Conservation (phyloP, 1,284 basidiomycete species). For the Meripilus lineatus region DNA sequence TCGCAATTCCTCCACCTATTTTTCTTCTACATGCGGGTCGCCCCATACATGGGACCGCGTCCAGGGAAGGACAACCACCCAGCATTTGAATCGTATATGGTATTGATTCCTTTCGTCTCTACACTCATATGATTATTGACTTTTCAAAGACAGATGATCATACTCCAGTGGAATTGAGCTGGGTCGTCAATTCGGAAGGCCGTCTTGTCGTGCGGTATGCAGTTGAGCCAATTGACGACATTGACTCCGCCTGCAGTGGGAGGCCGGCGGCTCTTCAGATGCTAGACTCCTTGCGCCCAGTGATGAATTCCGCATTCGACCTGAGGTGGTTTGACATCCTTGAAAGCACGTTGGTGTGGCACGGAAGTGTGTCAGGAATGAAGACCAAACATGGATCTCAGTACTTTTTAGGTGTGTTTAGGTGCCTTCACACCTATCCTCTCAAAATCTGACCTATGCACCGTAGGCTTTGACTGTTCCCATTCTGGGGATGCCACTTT, state of each 20-base stretch:
- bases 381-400: conserved; percentile 3
- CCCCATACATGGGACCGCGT: conserved; percentile 4
- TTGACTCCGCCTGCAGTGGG: neutral
- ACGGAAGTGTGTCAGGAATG: no score
- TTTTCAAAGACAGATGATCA: conserved; percentile 4
- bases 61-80: neutral
- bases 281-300: neutral
- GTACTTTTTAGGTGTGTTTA: conserved; percentile 5
- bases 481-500: neutral
- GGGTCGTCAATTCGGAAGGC: neutral
- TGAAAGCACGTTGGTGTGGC: neutral
- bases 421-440: no score
- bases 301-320: conserved; percentile 1
- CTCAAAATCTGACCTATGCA: neutral
- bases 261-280: conserved; percentile 1
- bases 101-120: neutral
- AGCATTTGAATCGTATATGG: conserved; percentile 4
- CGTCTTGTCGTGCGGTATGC: conserved; percentile 2
- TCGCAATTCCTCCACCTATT: conserved; percentile 2
- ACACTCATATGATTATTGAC: neutral
- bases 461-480: conserved; percentile 1
- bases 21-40: conserved; percentile 4
- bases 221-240: conserved; percentile 1
- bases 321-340: conserved; percentile 1
- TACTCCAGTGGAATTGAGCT: conserved; percentile 4